A percentile compares a stretch with the other conserved stretches of the same genome.
phyloP scores from a whole-genome alignment of 192 early-diverging fungal genomes.

The Coemansia erecta region DNA sequence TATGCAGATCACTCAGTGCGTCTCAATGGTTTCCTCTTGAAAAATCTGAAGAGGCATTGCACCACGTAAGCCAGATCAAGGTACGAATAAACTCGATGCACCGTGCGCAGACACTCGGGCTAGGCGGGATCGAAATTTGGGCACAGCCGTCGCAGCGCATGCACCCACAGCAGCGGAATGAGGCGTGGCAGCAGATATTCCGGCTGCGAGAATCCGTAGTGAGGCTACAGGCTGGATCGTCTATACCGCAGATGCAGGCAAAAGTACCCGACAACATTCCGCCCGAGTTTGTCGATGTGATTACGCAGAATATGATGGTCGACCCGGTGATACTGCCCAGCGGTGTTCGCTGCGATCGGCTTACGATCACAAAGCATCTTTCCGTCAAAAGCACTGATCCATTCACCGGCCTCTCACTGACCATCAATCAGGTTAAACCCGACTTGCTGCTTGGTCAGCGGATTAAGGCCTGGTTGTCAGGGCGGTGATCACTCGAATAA shows the following conservation, averaged over 20 bases:
- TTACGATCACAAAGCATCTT: conserved; percentile 1
- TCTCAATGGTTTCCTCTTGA: background rate
- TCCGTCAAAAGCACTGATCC: background rate
- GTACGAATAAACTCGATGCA: background rate
- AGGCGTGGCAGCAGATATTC: background rate
- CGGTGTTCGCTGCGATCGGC: background rate
- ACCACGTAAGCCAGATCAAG: conserved; percentile 1
- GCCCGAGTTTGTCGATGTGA: conserved; percentile 6
- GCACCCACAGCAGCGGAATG: background rate
- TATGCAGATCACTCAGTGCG: background rate
- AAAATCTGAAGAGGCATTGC: background rate
- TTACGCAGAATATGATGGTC: conserved; percentile 1
- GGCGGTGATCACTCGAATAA: too few species aligned
- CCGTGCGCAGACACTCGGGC: background rate
- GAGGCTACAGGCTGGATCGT: background rate
- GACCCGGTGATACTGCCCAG: conserved; percentile 10
- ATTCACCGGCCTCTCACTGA: conserved; percentile 8
- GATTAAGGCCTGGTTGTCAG: conserved; percentile 2
- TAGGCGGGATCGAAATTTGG: conserved; percentile 5
- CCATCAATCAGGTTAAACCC: background rate
- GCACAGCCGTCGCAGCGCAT: conserved; percentile 10
- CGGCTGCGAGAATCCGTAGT: too few species aligned
- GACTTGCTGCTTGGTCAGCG: conserved; percentile 5
- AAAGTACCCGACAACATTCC: background rate
- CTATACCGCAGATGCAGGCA: too few species aligned